These are phyloP conservation scores for Emericellopsis terricola DNA, from an alignment of 495 filamentous ascomycete species.

Conservation along the genomic window DNA sequence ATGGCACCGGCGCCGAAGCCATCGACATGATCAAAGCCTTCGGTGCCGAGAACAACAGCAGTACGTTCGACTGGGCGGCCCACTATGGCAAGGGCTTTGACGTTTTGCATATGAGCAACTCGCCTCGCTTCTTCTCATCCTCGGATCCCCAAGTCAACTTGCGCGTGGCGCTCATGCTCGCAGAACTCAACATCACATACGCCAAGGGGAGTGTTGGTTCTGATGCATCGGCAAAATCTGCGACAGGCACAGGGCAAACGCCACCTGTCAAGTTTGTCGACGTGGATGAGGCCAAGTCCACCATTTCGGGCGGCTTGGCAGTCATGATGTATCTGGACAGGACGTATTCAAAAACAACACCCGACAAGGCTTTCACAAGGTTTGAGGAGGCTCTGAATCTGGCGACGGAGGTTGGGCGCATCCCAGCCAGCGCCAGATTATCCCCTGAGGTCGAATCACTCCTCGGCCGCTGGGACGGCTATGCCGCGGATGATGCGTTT, in stretches of 20 bases:
- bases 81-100: conserved; percentile 73
- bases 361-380: conserved; percentile 20
- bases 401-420: conserved; percentile 11
- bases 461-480: conserved; percentile 31
- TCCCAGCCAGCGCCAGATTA: too few relatives aligned
- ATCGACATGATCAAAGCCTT: conserved; percentile 62
- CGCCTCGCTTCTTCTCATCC: conserved; percentile 34
- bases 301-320: conserved; percentile 24
- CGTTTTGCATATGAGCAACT: conserved; percentile 52
- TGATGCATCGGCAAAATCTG: too few relatives aligned
- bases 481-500: conserved; percentile 26
- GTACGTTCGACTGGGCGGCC: conserved; percentile 58
- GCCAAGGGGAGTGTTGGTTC: conserved; percentile 23
- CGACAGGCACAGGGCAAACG: too few relatives aligned
- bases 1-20: conserved; percentile 45
- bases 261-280: conserved; percentile 34
- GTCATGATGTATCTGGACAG: conserved; percentile 40
- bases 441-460: too few relatives aligned
- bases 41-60: conserved; percentile 62
- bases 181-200: conserved; percentile 40
- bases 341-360: too few relatives aligned
- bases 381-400: conserved; percentile 17
- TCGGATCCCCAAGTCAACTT: conserved; percentile 36
- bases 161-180: conserved; percentile 36
- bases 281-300: conserved; percentile 26